Evolutionary conservation across 2,329 filamentous ascomycete species (phyloP).

Genomic region (Mycosphaerella sp.): DNA sequence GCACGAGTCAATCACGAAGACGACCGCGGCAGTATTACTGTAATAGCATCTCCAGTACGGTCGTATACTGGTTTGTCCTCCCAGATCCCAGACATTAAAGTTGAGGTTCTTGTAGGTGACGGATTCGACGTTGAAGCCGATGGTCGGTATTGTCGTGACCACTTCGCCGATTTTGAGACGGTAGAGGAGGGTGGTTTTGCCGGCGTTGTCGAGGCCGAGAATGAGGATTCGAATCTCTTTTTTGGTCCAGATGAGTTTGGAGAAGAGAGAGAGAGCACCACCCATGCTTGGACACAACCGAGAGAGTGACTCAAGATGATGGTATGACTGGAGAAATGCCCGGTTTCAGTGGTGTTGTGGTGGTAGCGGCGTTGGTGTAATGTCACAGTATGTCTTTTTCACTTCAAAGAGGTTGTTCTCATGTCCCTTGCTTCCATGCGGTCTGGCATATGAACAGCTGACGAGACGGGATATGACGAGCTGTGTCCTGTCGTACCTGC

Average conservation of each 20-base stretch:
- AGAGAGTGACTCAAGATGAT: no score
- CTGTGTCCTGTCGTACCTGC: no score
- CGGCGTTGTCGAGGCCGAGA: slow-evolving; percentile 76
- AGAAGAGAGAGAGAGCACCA: slow-evolving; percentile 50
- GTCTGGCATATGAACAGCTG: no score
- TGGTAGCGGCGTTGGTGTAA: no score
- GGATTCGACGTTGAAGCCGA: slow-evolving; percentile 98
- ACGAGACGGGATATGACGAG: no score
- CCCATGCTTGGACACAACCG: slow-evolving; percentile 42
- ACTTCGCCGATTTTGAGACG: slow-evolving; percentile 96
- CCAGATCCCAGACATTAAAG: slow-evolving; percentile 98
- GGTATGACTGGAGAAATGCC: no score
- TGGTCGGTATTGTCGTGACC: slow-evolving; percentile 97
- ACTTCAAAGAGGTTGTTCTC: no score
- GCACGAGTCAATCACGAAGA: slow-evolving; percentile 97
- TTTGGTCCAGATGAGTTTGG: slow-evolving; percentile 79
- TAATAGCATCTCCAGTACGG: slow-evolving; percentile 99
- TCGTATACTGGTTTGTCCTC: slow-evolving; percentile 96
- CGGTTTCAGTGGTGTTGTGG: no score
- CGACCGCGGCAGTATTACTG: slow-evolving; percentile 94
- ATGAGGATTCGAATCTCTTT: slow-evolving; percentile 92
- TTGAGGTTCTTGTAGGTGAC: slow-evolving; percentile 98
- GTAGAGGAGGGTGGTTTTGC: slow-evolving; percentile 95
- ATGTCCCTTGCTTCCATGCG: no score
- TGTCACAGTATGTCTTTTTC: no score